Base-by-base conservation (phyloP, 345 rosid genomes). In the Murraya koenigii region DNA sequence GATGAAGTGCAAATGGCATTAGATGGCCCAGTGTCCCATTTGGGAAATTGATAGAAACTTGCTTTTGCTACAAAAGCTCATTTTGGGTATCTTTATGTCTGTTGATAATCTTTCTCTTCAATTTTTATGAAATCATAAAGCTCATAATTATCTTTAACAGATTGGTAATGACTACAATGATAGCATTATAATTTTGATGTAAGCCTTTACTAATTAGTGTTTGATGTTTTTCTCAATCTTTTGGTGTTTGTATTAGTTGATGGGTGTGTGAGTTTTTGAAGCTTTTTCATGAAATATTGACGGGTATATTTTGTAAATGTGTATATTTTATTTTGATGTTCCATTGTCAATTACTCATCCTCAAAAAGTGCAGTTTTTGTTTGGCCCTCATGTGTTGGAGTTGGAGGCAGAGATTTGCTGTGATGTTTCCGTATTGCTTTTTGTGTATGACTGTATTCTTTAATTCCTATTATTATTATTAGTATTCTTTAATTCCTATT, bases 291-390 rank as follows among this genome's bases (percentile, higher is more conserved):
- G 38, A 22, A 13, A 64, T 47, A 47, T 47, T 47, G 58, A 44
- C 52, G 79, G 63, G 61, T 41, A n/a, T 69, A 44, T 52, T 52
- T 76, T 69, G 58, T 62, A 28, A 49, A 35, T 79, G 72, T 74
- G 81, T 77, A 8, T 65, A 41, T 74, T 15, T 36, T 80, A 20
- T 65, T 74, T 49, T 54, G 49, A 25, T 38, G 69, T 59, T 66
- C 59, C 72, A 30, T 23, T 44, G 39, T 72, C 49, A 66, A 13
- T 56, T 56, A 38, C 7, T 36, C 4, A 72, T 11, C 13, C 30
- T 69, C 15, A 17, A 60, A 23, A 14, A 41, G 35, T 61, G 15
- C 33, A 28, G 68, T 38, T 39, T 39, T 74, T 67, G 20, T 62
- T 81, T 68, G 69, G 33, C 52, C 47, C 59, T 73, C 61, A 36